phyloP scores from a whole-genome alignment of 1,284 basidiomycete species.

The Puccinia hordei region DNA sequence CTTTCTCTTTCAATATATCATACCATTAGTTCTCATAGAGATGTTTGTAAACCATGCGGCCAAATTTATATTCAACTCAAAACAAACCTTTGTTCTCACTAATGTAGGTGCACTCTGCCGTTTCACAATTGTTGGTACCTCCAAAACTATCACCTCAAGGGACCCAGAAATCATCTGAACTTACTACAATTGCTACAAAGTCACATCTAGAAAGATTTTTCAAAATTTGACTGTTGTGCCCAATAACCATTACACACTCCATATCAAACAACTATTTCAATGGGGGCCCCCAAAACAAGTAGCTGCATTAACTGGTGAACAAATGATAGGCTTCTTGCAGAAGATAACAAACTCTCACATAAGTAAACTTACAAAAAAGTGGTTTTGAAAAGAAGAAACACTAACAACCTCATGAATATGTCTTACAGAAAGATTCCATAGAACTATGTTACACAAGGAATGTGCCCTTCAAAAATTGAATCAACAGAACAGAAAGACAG shows the following conservation, averaged over 20 bases:
- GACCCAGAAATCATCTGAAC: not conserved
- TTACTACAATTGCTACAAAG: not conserved
- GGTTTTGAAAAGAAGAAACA: too few relatives aligned
- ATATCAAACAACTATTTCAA: not conserved
- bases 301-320: not conserved
- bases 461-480: too few relatives aligned
- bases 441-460: too few relatives aligned
- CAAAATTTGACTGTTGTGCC: not conserved
- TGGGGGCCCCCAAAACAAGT: not conserved
- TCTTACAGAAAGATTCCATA: too few relatives aligned
- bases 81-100: not conserved
- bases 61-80: not conserved
- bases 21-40: not conserved
- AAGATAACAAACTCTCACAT: too few relatives aligned
- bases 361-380: too few relatives aligned
- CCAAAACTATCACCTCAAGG: not conserved
- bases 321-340: not conserved
- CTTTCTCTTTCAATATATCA: not conserved
- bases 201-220: conserved; percentile 6
- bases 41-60: not conserved
- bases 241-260: conserved; percentile 10
- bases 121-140: not conserved
- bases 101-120: not conserved
- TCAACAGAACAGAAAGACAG: too few relatives aligned
- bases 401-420: too few relatives aligned